These are phyloP conservation scores for Coniferiporia weirii DNA, from an alignment of 1,284 basidiomycete genomes.

Conservation along the genomic window DNA sequence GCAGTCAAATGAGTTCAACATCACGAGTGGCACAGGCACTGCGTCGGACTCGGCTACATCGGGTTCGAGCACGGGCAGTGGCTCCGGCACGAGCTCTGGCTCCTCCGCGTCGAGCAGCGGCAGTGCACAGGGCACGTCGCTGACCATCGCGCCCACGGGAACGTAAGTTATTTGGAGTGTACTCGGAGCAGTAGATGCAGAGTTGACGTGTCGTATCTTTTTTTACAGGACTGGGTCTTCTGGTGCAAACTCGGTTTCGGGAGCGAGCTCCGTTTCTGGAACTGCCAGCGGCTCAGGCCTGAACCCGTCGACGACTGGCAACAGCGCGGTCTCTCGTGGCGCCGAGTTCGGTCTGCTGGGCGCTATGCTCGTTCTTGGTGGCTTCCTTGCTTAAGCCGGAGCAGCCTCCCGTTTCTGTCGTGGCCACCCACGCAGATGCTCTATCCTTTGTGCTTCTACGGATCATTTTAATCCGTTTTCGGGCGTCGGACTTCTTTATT, in stretches of 20 bases:
- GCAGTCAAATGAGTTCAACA: constrained; percentile 46
- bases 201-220: background rate
- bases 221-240: constrained; percentile 20
- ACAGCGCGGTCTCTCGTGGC: constrained; percentile 27
- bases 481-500: background rate
- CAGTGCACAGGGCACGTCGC: constrained; percentile 11
- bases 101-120: constrained; percentile 15
- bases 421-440: no score
- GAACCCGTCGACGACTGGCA: background rate
- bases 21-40: constrained; percentile 8
- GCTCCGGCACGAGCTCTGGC: constrained; percentile 10
- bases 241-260: background rate
- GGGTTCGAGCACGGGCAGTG: constrained; percentile 7
- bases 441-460: background rate
- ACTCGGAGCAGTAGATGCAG: background rate
- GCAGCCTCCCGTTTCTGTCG: no score
- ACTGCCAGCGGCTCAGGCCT: background rate
- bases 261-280: background rate
- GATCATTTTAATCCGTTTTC: background rate
- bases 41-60: constrained; percentile 5
- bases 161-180: background rate
- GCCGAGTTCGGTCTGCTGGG: constrained; percentile 27
- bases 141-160: constrained; percentile 21
- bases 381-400: constrained; percentile 24
- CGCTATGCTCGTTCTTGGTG: constrained; percentile 27